A percentile compares a stretch with the other conserved stretches of the same genome.
phyloP scores from a whole-genome alignment of 2,329 filamentous ascomycete species.

The Chaetothyriales sp. region DNA sequence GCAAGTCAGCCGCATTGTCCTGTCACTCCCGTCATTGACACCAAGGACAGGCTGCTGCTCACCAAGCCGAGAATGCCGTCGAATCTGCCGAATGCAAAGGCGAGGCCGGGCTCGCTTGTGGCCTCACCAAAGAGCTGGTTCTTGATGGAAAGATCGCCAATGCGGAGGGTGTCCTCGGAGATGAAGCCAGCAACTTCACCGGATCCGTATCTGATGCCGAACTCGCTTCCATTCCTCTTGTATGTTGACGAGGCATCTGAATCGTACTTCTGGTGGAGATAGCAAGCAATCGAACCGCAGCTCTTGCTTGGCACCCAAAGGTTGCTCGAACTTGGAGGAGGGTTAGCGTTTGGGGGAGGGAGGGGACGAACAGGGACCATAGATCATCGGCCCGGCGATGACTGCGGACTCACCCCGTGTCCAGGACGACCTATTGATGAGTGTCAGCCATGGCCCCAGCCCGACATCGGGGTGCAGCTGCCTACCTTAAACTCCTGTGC shows the following conservation, averaged over 20 bases:
- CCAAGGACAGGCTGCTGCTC: conserved; percentile 28
- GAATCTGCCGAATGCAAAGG: conserved; percentile 94
- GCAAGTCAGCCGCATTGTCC: too few species aligned
- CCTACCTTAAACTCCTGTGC: conserved; percentile 96
- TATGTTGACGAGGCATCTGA: conserved; percentile 75
- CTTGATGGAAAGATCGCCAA: conserved; percentile 80
- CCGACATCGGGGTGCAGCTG: conserved; percentile 72
- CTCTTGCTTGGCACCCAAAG: conserved; percentile 88
- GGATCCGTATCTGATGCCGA: conserved; percentile 90
- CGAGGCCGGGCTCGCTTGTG: conserved; percentile 84
- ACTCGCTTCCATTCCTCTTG: conserved; percentile 83
- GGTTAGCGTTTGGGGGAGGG: neutral
- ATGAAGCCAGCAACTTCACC: conserved; percentile 87
- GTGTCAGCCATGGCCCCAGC: conserved; percentile 27
- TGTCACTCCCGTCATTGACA: neutral
- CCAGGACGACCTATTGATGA: conserved; percentile 54
- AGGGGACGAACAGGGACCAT: neutral
- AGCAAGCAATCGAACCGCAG: conserved; percentile 94
- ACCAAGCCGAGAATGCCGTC: conserved; percentile 71
- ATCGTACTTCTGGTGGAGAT: conserved; percentile 93
- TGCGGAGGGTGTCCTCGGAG: conserved; percentile 70
- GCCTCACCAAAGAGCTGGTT: conserved; percentile 92
- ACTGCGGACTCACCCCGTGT: conserved; percentile 56
- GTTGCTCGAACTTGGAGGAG: conserved; percentile 41
- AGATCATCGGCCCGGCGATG: neutral